phyloP scores from a whole-genome alignment of 306 rosid species.

The Pyrus bretschneideri region DNA sequence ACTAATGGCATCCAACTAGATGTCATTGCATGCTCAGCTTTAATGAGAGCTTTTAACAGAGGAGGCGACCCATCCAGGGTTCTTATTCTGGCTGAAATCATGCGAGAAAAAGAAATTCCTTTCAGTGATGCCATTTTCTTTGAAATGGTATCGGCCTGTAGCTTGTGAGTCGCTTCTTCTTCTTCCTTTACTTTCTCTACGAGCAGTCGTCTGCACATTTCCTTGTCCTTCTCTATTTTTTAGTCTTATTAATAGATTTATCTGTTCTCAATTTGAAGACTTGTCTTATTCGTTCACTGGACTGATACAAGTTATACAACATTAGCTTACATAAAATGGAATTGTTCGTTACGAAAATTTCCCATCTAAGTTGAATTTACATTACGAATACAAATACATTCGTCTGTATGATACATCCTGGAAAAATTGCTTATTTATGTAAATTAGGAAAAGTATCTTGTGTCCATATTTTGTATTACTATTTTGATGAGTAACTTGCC shows the following conservation, averaged over 20 bases:
- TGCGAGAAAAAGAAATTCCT: conserved; percentile 74
- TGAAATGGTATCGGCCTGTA: conserved; percentile 88
- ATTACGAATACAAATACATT: too few species aligned
- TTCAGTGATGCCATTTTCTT: conserved; percentile 67
- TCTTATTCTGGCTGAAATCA: conserved; percentile 57
- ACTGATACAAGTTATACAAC: conserved; percentile 15
- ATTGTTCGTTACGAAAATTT: not conserved
- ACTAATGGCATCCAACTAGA: conserved; percentile 51
- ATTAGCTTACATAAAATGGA: not conserved
- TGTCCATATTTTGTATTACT: too few species aligned
- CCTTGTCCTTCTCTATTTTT: not conserved
- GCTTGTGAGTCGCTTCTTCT: conserved; percentile 52
- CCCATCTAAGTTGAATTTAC: not conserved
- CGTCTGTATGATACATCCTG: too few species aligned
- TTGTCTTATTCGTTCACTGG: not conserved
- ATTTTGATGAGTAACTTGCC: not conserved
- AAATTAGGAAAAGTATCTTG: too few species aligned
- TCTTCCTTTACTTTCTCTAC: not conserved
- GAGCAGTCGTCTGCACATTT: not conserved
- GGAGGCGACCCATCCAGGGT: conserved; percentile 79
- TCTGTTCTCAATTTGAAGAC: not conserved
- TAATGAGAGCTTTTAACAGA: conserved; percentile 83
- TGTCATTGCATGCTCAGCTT: conserved; percentile 68
- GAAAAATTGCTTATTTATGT: too few species aligned
- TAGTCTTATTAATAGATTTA: not conserved